Conservation (phyloP, 345 rosid genomes). For the Clarkia xantiana region DNA sequence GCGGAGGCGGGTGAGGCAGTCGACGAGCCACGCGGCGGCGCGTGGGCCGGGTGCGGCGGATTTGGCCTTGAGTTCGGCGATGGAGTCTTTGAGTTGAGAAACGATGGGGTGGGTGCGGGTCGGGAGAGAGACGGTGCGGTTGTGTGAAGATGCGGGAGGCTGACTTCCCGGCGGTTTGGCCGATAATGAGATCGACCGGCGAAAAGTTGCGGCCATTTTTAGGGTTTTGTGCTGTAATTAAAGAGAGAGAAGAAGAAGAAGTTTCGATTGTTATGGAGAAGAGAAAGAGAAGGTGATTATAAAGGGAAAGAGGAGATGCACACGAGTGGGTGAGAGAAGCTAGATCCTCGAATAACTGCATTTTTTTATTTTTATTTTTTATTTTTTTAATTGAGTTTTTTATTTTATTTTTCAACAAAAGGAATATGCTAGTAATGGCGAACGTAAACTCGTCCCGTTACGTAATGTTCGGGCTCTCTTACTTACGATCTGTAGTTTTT, state of each 20-base stretch:
- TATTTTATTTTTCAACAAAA: too few species aligned
- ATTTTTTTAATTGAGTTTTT: too few species aligned
- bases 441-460: too few species aligned
- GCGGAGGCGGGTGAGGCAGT: conserved; percentile 24
- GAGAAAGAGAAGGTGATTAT: not conserved
- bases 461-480: too few species aligned
- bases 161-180: conserved; percentile 26
- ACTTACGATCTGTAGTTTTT: too few species aligned
- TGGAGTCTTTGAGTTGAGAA: conserved; percentile 26
- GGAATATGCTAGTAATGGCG: too few species aligned
- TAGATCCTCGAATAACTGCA: conserved; percentile 15
- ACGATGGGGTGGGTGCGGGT: conserved; percentile 44
- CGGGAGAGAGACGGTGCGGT: conserved; percentile 47
- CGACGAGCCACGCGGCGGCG: conserved; percentile 27
- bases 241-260: too few species aligned
- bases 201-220: conserved; percentile 1
- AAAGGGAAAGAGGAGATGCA: not conserved
- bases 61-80: conserved; percentile 20
- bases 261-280: not conserved
- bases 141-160: conserved; percentile 28
- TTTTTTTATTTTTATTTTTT: too few species aligned
- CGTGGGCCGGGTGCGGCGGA: conserved; percentile 6
- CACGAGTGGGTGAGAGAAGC: conserved; percentile 8
- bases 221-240: too few species aligned
- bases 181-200: conserved; percentile 44